Evolutionary conservation across 2,329 filamentous ascomycete genomes (phyloP), one percentile per base, ranked within the genome.

Genomic region (Ophiostoma tasmaniense): DNA sequence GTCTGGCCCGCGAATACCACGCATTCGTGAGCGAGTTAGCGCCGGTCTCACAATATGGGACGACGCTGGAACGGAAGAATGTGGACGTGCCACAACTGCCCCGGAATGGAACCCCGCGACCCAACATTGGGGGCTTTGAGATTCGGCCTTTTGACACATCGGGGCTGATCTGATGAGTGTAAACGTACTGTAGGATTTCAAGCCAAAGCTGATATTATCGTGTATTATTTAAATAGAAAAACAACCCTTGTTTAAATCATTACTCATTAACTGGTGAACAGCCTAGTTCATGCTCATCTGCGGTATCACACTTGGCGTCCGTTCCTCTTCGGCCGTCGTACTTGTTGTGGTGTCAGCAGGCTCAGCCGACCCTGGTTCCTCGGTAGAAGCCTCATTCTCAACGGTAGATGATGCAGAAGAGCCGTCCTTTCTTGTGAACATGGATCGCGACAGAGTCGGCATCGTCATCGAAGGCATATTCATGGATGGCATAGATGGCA

Each of bases 401-500:
- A 2, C 22, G 2, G 14, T 11, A 1, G 52, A 59, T 1, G 52
- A 28, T 59, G 52, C 22, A 4, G 52, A 28, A 13, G 55, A 33
- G 7, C 55, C 25, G 25, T 62, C 17, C 5, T 35, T 35, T 35
- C 30, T 35, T 7, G 59, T 35, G 8, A 62, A 62, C 30, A 62
- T 35, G 13, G 59, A 17, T 6, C 30, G 28, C 17, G 55, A 61
- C 3, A 61, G 14, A 33, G 55, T 61, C 10, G 55, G 55, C 55
- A 61, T 30, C 4, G 28, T 25, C 50, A 55, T 28, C 11, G 50
- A 55, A 20, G 42, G 42, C 5, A 45, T 45, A 7, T 17, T 25
- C 50, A 55, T 55, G 22, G 50, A 55, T 25, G 50, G 50, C 50
- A 80, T 78, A 25, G 71, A 14, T 0, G 73, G 71, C 3, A 77